These are phyloP conservation scores for Aureobasidium sp. DNA, from an alignment of 2,329 filamentous ascomycete genomes.

Conservation along the genomic window DNA sequence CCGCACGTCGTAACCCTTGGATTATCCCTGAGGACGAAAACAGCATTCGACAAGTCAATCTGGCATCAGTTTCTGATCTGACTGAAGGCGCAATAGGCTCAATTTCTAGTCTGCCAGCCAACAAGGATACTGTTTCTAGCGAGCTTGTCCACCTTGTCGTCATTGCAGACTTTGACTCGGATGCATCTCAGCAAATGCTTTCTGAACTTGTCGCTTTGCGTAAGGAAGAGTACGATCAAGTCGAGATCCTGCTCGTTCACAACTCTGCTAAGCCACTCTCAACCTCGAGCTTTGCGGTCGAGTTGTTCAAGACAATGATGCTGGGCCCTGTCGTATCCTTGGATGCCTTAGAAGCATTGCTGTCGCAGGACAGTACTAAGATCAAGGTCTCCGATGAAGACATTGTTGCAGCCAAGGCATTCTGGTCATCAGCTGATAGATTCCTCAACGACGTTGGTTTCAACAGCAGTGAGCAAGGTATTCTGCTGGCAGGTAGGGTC, in stretches of 20 bases:
- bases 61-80: slow-evolving; percentile 59
- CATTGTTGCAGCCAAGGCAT: slow-evolving; percentile 17
- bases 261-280: slow-evolving; percentile 45
- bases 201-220: slow-evolving; percentile 59
- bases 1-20: slow-evolving; percentile 62
- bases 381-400: not conserved
- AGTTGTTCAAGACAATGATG: slow-evolving; percentile 7
- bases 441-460: slow-evolving; percentile 38
- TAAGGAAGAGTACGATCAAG: slow-evolving; percentile 50
- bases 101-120: slow-evolving; percentile 47
- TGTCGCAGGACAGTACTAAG: not conserved
- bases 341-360: slow-evolving; percentile 18
- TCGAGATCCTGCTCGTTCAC: slow-evolving; percentile 69
- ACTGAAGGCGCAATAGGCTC: slow-evolving; percentile 48
- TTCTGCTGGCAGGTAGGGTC: slow-evolving; percentile 54
- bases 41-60: slow-evolving; percentile 61
- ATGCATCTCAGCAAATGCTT: slow-evolving; percentile 58
- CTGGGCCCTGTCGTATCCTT: not conserved
- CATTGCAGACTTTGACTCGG: slow-evolving; percentile 62
- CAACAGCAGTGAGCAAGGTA: slow-evolving; percentile 35
- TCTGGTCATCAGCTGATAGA: slow-evolving; percentile 25
- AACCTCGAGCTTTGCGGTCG: slow-evolving; percentile 13
- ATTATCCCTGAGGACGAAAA: slow-evolving; percentile 73
- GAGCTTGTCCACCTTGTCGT: slow-evolving; percentile 65
- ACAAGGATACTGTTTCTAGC: slow-evolving; percentile 28